Evolutionary conservation across 2,329 filamentous ascomycete genomes (phyloP).

Genomic region (Chaetoscypha palmicola): DNA sequence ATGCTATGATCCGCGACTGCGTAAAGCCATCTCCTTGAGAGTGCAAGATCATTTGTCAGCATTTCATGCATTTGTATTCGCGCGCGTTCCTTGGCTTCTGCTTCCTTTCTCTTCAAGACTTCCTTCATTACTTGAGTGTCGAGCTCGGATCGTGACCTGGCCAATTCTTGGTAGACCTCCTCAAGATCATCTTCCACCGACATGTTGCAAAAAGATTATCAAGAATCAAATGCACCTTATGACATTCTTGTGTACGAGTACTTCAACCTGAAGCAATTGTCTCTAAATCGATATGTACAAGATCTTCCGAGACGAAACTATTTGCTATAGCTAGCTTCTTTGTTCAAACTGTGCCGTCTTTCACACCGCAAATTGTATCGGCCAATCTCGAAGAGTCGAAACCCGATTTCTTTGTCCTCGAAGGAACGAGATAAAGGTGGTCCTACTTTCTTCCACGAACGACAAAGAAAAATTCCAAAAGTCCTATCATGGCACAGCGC

Average conservation of each 20-base stretch:
- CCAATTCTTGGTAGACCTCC: conserved; percentile 1
- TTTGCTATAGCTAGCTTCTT: too few relatives aligned
- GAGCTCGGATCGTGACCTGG: neutral
- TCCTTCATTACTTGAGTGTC: neutral
- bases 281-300: too few relatives aligned
- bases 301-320: too few relatives aligned
- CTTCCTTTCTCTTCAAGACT: conserved; percentile 1
- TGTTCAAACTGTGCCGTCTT: too few relatives aligned
- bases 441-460: too few relatives aligned
- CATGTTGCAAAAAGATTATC: neutral
- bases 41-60: neutral
- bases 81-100: neutral
- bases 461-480: too few relatives aligned
- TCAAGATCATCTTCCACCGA: conserved; percentile 4
- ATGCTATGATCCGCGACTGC: neutral
- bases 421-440: too few relatives aligned
- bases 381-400: too few relatives aligned
- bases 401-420: too few relatives aligned
- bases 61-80: neutral
- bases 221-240: neutral
- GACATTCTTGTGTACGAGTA: neutral
- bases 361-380: too few relatives aligned
- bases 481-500: too few relatives aligned
- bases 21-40: conserved; percentile 1
- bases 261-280: neutral